Conservation (phyloP, 75 land plant genomes). For the Gnetum montanum region DNA sequence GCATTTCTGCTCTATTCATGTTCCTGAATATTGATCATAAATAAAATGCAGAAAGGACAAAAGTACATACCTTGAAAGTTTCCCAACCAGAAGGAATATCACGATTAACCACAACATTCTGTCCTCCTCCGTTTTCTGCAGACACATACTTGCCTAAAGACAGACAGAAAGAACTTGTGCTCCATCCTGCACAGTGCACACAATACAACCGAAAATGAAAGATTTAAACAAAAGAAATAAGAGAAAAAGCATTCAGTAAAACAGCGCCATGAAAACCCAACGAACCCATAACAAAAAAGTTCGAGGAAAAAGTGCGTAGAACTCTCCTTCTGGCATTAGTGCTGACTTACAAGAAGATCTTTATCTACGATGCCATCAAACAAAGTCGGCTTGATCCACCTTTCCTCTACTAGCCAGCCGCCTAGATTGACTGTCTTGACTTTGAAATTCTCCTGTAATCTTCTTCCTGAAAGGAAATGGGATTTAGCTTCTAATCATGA, state of each 20-base stretch:
- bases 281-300: no score
- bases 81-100: conserved; percentile 59
- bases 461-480: no score
- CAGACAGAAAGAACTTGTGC: conserved; percentile 55
- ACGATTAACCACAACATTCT: conserved; percentile 39
- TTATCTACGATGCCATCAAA: conserved; percentile 29
- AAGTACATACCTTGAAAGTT: conserved; percentile 56
- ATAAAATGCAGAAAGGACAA: no score
- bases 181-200: conserved; percentile 51
- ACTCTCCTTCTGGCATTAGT: no score
- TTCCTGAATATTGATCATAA: no score
- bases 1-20: no score
- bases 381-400: conserved; percentile 38
- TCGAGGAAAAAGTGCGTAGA: no score
- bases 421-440: conserved; percentile 44
- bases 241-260: not conserved
- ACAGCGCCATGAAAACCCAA: not conserved
- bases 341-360: conserved; percentile 29
- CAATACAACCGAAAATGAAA: not conserved
- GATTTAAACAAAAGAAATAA: not conserved
- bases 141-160: conserved; percentile 40
- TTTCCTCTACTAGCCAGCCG: conserved; percentile 38
- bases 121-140: conserved; percentile 81
- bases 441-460: conserved; percentile 13
- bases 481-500: no score